Percentiles rank a stretch among this genome's conserved stretches.
Evolutionary conservation across 169 alveolate genomes (phyloP).

Genomic region (Sarcocystis neurona): DNA sequence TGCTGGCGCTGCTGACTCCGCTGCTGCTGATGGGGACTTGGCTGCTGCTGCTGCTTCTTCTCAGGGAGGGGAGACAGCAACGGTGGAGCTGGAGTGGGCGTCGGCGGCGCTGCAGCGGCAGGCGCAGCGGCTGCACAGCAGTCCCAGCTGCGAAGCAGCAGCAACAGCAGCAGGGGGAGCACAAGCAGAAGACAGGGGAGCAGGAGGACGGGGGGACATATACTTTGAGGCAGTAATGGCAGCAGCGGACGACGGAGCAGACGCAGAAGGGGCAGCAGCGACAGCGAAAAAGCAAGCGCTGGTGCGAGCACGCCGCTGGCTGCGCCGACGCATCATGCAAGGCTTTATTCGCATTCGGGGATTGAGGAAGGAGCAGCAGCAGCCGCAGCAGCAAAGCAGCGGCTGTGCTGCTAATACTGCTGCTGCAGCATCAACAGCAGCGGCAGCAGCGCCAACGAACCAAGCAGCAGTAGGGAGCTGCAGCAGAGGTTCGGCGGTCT

Average conservation of each 20-base stretch:
- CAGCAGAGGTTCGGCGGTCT: no score
- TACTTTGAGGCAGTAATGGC: neutral
- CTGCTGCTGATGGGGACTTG: neutral
- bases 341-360: constrained; percentile 7
- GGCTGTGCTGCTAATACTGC: no score
- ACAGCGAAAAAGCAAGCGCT: constrained; percentile 5
- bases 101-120: neutral
- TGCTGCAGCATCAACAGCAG: no score
- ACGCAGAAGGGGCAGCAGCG: neutral
- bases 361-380: neutral
- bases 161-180: constrained; percentile 7
- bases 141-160: neutral
- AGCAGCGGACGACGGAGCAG: no score
- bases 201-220: neutral
- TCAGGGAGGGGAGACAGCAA: neutral
- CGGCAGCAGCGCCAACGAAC: no score
- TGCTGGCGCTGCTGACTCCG: neutral
- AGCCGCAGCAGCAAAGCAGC: no score
- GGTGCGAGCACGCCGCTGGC: constrained; percentile 15
- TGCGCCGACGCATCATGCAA: constrained; percentile 21
- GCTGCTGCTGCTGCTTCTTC: no score
- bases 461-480: no score
- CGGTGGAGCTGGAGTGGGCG: constrained; percentile 8
- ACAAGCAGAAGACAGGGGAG: neutral
- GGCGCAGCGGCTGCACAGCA: constrained; percentile 25